Conservation (phyloP, 441 rosid genomes). For the Sinapis alba region DNA sequence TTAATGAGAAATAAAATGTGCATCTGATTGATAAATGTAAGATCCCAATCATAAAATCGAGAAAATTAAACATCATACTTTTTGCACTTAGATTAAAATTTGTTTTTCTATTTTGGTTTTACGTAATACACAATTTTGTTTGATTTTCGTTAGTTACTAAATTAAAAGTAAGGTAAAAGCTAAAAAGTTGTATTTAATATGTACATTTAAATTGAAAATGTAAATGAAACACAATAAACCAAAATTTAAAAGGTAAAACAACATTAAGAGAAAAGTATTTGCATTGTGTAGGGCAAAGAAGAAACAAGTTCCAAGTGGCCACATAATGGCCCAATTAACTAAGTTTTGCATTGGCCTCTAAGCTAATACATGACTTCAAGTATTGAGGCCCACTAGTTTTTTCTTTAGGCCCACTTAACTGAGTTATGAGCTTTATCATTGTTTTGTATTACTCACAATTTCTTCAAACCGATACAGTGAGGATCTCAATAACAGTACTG, state of each 20-base stretch:
- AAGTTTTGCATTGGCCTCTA: background rate
- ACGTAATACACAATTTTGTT: no score
- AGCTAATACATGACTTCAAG: background rate
- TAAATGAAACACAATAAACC: no score
- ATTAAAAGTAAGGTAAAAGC: no score
- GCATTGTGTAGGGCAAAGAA: background rate
- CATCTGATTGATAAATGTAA: background rate
- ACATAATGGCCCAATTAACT: background rate
- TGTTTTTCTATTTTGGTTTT: no score
- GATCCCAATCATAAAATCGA: background rate
- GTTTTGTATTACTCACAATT: background rate
- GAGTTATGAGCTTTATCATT: background rate
- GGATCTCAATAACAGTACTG: slow-evolving; percentile 20
- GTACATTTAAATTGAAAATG: no score
- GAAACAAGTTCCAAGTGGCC: background rate
- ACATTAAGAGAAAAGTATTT: no score
- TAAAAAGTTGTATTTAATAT: no score
- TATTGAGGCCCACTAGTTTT: no score
- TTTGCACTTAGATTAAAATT: no score
- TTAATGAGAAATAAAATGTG: background rate
- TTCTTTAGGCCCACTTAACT: slow-evolving; percentile 16
- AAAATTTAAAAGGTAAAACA: no score
- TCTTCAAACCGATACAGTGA: background rate
- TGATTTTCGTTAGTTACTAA: no score
- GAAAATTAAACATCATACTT: background rate